Base-by-base conservation (phyloP, 2,329 filamentous ascomycete genomes). In the Endothia cerciana region DNA sequence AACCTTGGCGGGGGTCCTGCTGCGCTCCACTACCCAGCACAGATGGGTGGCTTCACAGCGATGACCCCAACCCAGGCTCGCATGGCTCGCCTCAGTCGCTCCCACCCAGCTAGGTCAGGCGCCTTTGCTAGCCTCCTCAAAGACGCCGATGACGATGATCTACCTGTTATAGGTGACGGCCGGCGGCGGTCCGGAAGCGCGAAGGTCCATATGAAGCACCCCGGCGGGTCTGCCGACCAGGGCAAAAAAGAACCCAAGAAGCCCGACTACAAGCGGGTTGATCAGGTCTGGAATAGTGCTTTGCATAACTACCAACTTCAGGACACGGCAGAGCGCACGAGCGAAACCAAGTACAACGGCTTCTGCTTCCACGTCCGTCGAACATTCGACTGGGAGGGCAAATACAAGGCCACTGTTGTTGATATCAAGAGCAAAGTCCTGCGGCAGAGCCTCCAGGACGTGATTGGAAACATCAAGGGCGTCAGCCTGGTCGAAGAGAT, bases 361-460 rank as follows among this genome's bases (percentile, higher is more conserved):
- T 95, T 90, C 74, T 84, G 93, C 38, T 97, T 97, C 75, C 91
- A 93, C 30, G 91, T 97, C 19, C 87, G 92, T 19, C 86, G 93
- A 63, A 90, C 87, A 17, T 96, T 97, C 74, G 90, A 94, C 75
- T 92, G 87, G 87, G 91, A 95, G 71, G 92, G 92, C 69, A 93
- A 93, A 72, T 94, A 92, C 72, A 82, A 87, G 71, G 73, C 75
- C 73, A 93, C 93, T 0, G 79, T 89, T 17, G 87, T 97, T 59
- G 92, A 97, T 70, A 91, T 97, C 77, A 95, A 94, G 79, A 95
- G 92, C 74, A 93, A 93, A 71, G 79, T 87, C 19, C 82, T 97
- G 3, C 89, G 90, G 8, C 88, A 93, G 68, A 88, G 87, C 28
- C 81, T 94, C 0, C 82, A 85, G 60, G 87, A 89, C 51, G 84